Conservation (phyloP, 208 protist genomes). For the Leishmania tarentolae region DNA sequence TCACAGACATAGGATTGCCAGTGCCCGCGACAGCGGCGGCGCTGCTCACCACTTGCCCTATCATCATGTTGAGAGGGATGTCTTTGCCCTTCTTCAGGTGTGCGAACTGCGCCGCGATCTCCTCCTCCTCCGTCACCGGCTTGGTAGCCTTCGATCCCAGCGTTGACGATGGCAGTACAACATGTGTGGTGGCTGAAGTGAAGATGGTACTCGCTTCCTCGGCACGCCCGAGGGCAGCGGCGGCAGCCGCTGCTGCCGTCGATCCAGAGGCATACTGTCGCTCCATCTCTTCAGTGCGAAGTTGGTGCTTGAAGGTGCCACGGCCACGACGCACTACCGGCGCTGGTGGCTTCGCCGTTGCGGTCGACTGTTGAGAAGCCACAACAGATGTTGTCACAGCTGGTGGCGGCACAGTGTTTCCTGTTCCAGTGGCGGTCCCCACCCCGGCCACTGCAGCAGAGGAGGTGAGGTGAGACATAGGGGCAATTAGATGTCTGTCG, state of each 20-base stretch:
- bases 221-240: slow-evolving; percentile 13
- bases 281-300: slow-evolving; percentile 70
- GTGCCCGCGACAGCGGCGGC: slow-evolving; percentile 29
- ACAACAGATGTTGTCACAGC: neutral
- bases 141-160: slow-evolving; percentile 21
- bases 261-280: slow-evolving; percentile 17
- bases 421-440: neutral
- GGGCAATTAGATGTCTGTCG: neutral
- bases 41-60: slow-evolving; percentile 6
- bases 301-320: slow-evolving; percentile 63
- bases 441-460: neutral
- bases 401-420: neutral
- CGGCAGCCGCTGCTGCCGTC: slow-evolving; percentile 4
- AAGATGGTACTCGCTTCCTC: slow-evolving; percentile 52
- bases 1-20: slow-evolving; percentile 13
- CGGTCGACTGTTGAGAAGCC: neutral
- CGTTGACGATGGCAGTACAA: slow-evolving; percentile 48
- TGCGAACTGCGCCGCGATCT: slow-evolving; percentile 27
- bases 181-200: slow-evolving; percentile 50
- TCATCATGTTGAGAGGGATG: slow-evolving; percentile 20
- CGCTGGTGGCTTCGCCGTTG: slow-evolving; percentile 20
- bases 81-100: slow-evolving; percentile 28
- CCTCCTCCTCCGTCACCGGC: slow-evolving; percentile 31
- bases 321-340: slow-evolving; percentile 65
- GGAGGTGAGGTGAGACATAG: slow-evolving; percentile 1